Evolutionary conservation across 495 filamentous ascomycete genomes (phyloP).

Genomic region (Penicillium lagena): DNA sequence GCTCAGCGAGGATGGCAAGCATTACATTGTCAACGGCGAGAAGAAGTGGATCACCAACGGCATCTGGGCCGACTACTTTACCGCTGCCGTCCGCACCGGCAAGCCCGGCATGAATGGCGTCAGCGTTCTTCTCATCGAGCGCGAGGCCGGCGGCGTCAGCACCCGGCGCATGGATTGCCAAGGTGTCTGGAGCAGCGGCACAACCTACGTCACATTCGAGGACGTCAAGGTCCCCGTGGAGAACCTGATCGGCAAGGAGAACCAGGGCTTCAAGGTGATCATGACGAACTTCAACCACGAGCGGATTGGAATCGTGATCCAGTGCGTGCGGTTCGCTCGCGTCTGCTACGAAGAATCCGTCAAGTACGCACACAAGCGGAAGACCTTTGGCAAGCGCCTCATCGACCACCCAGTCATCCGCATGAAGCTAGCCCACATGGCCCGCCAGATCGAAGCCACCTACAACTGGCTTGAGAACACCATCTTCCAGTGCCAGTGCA

Average conservation of each 20-base stretch:
- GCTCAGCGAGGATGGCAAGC: conserved; percentile 87
- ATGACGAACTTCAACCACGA: conserved; percentile 99
- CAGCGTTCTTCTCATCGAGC: conserved; percentile 83
- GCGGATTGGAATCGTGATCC: conserved; percentile 96
- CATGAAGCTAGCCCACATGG: conserved; percentile 97
- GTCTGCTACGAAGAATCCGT: conserved; percentile 96
- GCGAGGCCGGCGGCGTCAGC: conserved; percentile 71
- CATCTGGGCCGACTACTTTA: conserved; percentile 95
- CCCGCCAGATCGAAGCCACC: conserved; percentile 89
- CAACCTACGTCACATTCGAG: conserved; percentile 95
- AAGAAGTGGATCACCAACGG: conserved; percentile 99
- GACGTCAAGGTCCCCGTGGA: conserved; percentile 98
- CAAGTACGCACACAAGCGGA: conserved; percentile 94
- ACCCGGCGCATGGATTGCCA: conserved; percentile 98
- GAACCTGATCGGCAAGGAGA: conserved; percentile 95
- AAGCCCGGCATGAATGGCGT: conserved; percentile 82
- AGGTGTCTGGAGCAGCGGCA: conserved; percentile 91
- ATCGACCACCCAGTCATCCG: conserved; percentile 97
- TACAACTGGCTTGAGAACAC: conserved; percentile 98
- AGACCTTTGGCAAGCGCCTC: conserved; percentile 90
- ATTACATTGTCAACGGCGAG: conserved; percentile 98
- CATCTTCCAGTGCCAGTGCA: conserved; percentile 85
- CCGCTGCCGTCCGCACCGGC: conserved; percentile 89
- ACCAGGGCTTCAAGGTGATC: conserved; percentile 96
- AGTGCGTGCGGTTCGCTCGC: conserved; percentile 88